Conservation (phyloP, 352 stramenopile species). For the Phytophthora pisi region DNA sequence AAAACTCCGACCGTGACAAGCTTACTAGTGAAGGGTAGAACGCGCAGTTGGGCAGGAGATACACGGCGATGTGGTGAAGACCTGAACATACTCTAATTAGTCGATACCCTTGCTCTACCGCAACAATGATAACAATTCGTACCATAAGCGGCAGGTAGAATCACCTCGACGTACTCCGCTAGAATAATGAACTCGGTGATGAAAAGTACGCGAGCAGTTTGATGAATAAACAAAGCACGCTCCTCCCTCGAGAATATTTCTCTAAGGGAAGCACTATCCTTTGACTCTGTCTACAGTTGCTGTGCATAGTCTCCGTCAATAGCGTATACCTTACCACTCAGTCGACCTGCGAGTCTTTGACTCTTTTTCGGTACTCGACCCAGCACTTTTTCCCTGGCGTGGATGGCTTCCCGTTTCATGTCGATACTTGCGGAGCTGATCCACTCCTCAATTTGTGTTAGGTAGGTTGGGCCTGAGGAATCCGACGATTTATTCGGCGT, state of each 20-base stretch:
- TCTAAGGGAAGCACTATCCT: neutral
- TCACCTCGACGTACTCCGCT: conserved; percentile 38
- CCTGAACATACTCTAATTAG: neutral
- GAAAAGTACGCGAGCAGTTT: conserved; percentile 30
- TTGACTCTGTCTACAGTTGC: neutral
- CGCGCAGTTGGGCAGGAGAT: conserved; percentile 14
- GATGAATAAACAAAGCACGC: conserved; percentile 25
- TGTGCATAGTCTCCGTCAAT: neutral
- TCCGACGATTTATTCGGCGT: neutral
- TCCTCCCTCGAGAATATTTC: conserved; percentile 13
- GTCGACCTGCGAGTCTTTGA: neutral
- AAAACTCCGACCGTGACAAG: conserved; percentile 1
- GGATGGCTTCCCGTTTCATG: neutral
- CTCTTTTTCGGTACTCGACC: neutral
- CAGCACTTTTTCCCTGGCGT: neutral
- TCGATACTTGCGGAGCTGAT: neutral
- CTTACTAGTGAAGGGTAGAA: conserved; percentile 15
- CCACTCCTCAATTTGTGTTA: conserved; percentile 2
- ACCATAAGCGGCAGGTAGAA: conserved; percentile 38
- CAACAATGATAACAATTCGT: neutral
- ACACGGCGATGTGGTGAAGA: conserved; percentile 5
- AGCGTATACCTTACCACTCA: neutral
- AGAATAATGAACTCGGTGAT: conserved; percentile 41
- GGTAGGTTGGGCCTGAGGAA: neutral
- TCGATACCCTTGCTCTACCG: neutral